Conservation (phyloP, 164 flowering plant genomes). For the Vitis cinerea region DNA sequence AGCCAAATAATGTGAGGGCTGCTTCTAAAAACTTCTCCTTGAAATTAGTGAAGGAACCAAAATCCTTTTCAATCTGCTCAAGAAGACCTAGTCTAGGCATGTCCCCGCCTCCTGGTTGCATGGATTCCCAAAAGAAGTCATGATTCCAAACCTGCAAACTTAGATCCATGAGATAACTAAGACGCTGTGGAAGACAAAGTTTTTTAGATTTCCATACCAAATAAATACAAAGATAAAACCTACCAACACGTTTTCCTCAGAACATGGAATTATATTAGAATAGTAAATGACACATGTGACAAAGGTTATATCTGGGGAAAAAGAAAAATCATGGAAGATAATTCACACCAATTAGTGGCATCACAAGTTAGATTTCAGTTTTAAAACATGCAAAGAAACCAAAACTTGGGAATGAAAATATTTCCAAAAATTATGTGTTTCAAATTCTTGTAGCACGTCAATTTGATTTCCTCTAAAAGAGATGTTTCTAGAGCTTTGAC, state of each 20-base stretch:
- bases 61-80: slow-evolving; percentile 87
- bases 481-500: too few species aligned
- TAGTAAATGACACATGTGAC: not conserved
- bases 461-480: too few species aligned
- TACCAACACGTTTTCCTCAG: not conserved
- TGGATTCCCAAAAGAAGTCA: slow-evolving; percentile 98
- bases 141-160: slow-evolving; percentile 88
- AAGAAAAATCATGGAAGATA: not conserved
- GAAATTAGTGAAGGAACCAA: slow-evolving; percentile 78
- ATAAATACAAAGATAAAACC: not conserved
- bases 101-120: slow-evolving; percentile 92
- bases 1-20: slow-evolving; percentile 76
- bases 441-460: too few species aligned
- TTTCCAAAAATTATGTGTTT: too few species aligned
- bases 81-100: slow-evolving; percentile 73
- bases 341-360: too few species aligned
- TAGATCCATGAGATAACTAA: not conserved
- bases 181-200: too few species aligned
- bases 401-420: too few species aligned
- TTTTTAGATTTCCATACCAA: not conserved
- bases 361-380: too few species aligned
- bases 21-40: slow-evolving; percentile 65
- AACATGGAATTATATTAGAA: not conserved
- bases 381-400: too few species aligned
- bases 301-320: not conserved